Base-by-base conservation (phyloP, 345 rosid genomes). In the Mercurialis annua region DNA sequence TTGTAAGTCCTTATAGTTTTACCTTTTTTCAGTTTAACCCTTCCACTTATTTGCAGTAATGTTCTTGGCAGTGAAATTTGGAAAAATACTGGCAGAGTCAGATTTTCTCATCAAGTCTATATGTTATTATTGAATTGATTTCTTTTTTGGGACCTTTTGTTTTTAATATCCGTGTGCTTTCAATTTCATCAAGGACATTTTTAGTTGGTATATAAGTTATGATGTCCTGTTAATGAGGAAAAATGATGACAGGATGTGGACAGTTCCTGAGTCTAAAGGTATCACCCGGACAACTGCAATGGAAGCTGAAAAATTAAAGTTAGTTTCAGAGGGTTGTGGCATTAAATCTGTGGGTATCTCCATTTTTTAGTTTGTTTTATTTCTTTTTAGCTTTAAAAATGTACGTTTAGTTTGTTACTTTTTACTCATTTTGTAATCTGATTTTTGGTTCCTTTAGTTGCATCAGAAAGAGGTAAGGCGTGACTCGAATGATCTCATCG, bases 321-420 rank as follows among this genome's bases (percentile, higher is more conserved):
- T 92, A 40, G 79, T 87, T 79, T 85, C 92, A 0, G 98, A 92
- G 78, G 89, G 93, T 48, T 92, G 93, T 74, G 79, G 77, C 77
- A 80, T 83, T 4, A 78, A 73, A 83, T 66, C 73, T 47, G 97
- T 92, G 79, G 82, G 98, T 78, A 67, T 72, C 71, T 58, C 42
- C 36, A 12, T 3, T 24, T n/a, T 2, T 49, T 20, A 49, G 26
- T n/a, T 40, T 62, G 49, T 59, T 73, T 17, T 40, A 49, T 36
- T 15, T 18, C 66, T 44, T 58, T 34, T 62, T 2, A 7, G 24
- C 30, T 52, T 59, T 31, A 54, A 1, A 18, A 17, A 15, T 24
- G 6, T 59, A 20, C 38, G 47, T 38, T n/a, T 54, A 44, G 20
- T 59, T 58, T 59, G 3, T 46, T 62, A 27, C 21, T 68, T 29